These are phyloP conservation scores for Lanzia echinophila DNA, from an alignment of 2,329 filamentous ascomycete species.

Conservation along the genomic window DNA sequence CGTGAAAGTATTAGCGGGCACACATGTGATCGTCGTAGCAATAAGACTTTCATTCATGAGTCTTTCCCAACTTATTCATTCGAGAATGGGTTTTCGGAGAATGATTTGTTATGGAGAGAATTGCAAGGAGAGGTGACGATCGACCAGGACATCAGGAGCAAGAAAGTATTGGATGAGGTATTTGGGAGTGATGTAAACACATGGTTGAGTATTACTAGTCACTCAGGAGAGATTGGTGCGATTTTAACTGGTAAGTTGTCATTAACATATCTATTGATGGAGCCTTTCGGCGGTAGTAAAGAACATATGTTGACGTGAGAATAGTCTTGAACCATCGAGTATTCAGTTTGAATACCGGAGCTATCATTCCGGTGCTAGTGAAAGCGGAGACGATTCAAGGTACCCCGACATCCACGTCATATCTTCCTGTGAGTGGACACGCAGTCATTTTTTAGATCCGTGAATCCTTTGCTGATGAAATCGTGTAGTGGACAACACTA, in stretches of 20 bases:
- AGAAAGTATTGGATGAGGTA: conserved; percentile 46
- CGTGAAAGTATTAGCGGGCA: conserved; percentile 62
- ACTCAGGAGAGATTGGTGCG: conserved; percentile 50
- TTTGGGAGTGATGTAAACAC: conserved; percentile 46
- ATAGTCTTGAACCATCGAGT: conserved; percentile 49
- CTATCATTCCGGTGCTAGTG: conserved; percentile 61
- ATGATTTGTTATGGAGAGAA: conserved; percentile 43
- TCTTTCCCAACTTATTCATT: conserved; percentile 49
- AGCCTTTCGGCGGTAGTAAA: too few relatives aligned
- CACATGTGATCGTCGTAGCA: conserved; percentile 59
- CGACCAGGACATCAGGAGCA: conserved; percentile 44
- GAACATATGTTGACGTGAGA: neutral
- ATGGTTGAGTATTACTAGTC: conserved; percentile 54
- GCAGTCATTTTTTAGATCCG: neutral
- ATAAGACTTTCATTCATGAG: conserved; percentile 44
- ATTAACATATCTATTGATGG: neutral
- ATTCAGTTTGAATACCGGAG: conserved; percentile 57
- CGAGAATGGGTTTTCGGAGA: conserved; percentile 55
- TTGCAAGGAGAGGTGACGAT: conserved; percentile 35
- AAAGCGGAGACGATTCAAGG: conserved; percentile 43
- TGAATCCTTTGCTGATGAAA: neutral
- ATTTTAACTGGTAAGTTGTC: conserved; percentile 35
- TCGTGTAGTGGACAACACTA: conserved; percentile 5
- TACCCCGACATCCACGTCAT: conserved; percentile 1
- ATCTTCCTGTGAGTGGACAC: neutral